phyloP scores from a whole-genome alignment of 2,329 filamentous ascomycete genomes.

The Colletotrichum caudatum region DNA sequence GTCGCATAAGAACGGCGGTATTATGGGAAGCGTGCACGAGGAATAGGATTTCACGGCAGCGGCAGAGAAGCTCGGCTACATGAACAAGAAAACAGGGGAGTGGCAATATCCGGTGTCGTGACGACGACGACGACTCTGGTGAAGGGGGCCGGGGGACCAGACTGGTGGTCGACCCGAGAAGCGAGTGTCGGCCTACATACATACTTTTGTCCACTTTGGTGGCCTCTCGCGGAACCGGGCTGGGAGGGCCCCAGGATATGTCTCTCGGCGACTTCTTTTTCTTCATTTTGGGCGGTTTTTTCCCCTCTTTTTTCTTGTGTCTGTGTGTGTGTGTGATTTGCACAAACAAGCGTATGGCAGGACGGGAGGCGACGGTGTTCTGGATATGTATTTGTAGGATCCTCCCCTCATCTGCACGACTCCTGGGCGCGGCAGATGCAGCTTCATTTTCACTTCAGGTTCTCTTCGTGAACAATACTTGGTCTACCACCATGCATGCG shows the following conservation, averaged over 20 bases:
- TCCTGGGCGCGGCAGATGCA: conserved; percentile 29
- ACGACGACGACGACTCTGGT: conserved; percentile 3
- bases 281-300: background rate
- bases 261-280: background rate
- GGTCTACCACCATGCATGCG: background rate
- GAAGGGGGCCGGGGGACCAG: background rate
- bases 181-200: conserved; percentile 12
- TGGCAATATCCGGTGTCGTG: conserved; percentile 42
- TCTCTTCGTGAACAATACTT: conserved; percentile 34
- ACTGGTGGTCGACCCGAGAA: background rate
- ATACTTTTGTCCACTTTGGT: background rate
- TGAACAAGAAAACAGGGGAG: conserved; percentile 42
- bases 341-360: conserved; percentile 7
- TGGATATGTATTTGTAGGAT: conserved; percentile 42
- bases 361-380: conserved; percentile 38
- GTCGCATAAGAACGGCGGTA: conserved; percentile 65
- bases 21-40: conserved; percentile 68
- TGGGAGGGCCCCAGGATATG: conserved; percentile 25
- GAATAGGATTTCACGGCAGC: conserved; percentile 56
- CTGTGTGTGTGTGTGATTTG: conserved; percentile 13
- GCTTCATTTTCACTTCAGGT: conserved; percentile 14
- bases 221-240: background rate
- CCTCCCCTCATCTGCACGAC: conserved; percentile 29
- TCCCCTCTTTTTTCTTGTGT: conserved; percentile 13
- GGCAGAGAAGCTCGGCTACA: conserved; percentile 40